phyloP scores from a whole-genome alignment of 1,284 basidiomycete genomes.

The Albatrellus sp. region DNA sequence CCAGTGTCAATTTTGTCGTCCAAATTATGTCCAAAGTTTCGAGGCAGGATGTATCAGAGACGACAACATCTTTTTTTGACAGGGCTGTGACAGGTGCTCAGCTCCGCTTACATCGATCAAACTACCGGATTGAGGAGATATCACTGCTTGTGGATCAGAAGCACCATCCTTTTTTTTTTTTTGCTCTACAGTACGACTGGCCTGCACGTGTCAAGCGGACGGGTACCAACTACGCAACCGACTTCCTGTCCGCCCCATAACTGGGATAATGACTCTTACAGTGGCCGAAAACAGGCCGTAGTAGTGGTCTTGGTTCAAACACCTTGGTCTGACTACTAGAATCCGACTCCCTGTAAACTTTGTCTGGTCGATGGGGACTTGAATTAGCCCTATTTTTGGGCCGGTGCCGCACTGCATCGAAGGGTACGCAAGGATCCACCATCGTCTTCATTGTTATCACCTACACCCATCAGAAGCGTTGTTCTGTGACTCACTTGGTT shows the following conservation, averaged over 20 bases:
- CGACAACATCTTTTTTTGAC: slow-evolving; percentile 24
- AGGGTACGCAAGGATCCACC: no score
- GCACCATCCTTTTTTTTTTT: slow-evolving; percentile 21
- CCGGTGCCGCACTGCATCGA: no score
- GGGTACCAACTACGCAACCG: slow-evolving; percentile 19
- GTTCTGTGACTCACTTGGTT: slow-evolving; percentile 21
- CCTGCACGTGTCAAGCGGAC: slow-evolving; percentile 14
- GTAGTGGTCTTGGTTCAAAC: slow-evolving; percentile 20
- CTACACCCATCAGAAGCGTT: no score
- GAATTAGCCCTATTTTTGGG: no score
- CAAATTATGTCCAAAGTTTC: slow-evolving; percentile 17
- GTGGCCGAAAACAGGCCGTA: slow-evolving; percentile 18
- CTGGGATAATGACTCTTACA: slow-evolving; percentile 1
- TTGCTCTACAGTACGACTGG: slow-evolving; percentile 19
- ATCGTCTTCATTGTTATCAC: no score
- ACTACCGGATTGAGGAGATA: neutral
- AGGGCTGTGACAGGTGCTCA: slow-evolving; percentile 29
- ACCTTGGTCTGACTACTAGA: slow-evolving; percentile 17
- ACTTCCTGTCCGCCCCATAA: slow-evolving; percentile 15
- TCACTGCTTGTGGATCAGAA: slow-evolving; percentile 27
- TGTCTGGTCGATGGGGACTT: no score
- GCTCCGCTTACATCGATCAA: neutral
- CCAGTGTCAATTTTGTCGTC: slow-evolving; percentile 17
- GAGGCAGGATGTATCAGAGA: slow-evolving; percentile 13
- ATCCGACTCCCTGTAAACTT: slow-evolving; percentile 12